Evolutionary conservation across 2,329 filamentous ascomycete species (phyloP).

Genomic region (Coniochaeta prunicola): DNA sequence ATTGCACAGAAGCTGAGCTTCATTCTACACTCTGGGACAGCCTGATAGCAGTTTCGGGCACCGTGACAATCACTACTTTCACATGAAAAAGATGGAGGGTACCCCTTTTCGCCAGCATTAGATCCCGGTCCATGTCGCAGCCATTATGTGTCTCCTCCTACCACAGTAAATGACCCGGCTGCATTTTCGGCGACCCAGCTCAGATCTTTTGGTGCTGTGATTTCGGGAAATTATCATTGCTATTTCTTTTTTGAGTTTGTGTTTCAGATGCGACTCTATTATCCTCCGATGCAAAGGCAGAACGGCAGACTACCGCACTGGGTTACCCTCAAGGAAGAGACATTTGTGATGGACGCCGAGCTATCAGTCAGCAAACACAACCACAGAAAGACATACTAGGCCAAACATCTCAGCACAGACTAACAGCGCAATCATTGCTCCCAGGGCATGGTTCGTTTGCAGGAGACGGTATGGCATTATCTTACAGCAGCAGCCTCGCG

Average conservation of each 20-base stretch:
- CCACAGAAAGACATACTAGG: neutral
- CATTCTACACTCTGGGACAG: too few relatives aligned
- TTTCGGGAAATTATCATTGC: neutral
- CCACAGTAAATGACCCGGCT: neutral
- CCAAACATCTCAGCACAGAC: neutral
- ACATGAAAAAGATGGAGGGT: neutral
- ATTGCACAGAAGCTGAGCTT: neutral
- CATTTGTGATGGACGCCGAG: neutral
- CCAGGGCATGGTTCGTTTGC: neutral
- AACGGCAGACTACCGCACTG: neutral
- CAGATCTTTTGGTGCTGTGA: neutral
- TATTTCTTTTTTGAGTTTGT: neutral
- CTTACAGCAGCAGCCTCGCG: neutral
- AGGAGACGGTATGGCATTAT: neutral
- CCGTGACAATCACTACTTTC: neutral
- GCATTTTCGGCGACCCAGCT: neutral
- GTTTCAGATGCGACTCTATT: neutral
- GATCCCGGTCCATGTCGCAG: neutral
- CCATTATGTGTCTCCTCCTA: neutral
- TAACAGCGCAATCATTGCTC: neutral
- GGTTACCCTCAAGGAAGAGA: neutral
- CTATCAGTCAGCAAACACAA: neutral
- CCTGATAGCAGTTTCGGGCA: too few relatives aligned
- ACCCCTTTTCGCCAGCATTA: constrained; percentile 1
- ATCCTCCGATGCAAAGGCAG: neutral